Conservation (phyloP, 129 eudicot species). For the Flaveria bidentis region DNA sequence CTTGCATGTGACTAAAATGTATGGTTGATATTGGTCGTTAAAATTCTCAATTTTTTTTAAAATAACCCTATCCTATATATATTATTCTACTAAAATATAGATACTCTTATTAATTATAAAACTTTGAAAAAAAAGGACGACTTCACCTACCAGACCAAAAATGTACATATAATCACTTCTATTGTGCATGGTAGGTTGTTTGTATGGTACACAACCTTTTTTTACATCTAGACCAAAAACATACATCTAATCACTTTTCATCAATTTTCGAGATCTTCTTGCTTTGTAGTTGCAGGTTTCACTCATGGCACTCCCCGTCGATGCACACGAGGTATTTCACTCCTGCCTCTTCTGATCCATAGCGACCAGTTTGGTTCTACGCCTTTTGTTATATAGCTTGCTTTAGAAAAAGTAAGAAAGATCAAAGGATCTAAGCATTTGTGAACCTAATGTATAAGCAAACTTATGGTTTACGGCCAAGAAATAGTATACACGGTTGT, state of each 20-base stretch:
- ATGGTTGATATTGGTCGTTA: too few species aligned
- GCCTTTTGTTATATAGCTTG: background rate
- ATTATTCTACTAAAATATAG: background rate
- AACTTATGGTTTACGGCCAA: background rate
- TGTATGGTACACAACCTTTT: background rate
- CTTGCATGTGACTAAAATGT: too few species aligned
- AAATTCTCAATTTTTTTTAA: too few species aligned
- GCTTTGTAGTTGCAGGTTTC: slow-evolving; percentile 30
- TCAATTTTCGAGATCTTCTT: slow-evolving; percentile 17
- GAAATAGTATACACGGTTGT: background rate
- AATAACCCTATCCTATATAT: too few species aligned
- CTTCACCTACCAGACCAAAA: background rate
- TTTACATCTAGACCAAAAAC: slow-evolving; percentile 2
- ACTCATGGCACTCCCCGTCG: slow-evolving; percentile 33
- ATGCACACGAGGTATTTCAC: slow-evolving; percentile 22
- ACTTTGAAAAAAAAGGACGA: background rate
- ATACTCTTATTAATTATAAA: background rate
- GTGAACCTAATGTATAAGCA: background rate
- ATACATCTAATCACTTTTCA: slow-evolving; percentile 18
- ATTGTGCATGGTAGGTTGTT: slow-evolving; percentile 6
- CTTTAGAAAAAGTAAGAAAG: background rate
- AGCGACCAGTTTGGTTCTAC: background rate
- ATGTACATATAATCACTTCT: background rate
- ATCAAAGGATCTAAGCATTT: background rate
- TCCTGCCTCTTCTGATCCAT: background rate